Conservation (phyloP, 495 filamentous ascomycete genomes). For the Viridothelium virens region DNA sequence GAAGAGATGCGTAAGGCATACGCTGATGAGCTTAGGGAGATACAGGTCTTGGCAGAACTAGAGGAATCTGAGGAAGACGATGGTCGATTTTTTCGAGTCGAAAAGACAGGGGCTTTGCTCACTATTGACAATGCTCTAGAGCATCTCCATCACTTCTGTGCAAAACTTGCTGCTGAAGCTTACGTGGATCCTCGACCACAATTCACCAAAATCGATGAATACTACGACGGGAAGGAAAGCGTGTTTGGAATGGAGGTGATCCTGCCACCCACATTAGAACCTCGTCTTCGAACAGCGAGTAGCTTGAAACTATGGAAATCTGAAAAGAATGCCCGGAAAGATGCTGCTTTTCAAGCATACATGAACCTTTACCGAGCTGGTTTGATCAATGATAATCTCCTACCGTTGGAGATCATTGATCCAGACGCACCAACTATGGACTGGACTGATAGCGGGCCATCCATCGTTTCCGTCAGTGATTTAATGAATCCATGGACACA, state of each 20-base stretch:
- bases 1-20: constrained; percentile 65
- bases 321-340: constrained; percentile 68
- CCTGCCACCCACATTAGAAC: constrained; percentile 63
- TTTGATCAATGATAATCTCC: constrained; percentile 69
- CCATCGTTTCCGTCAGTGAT: neutral
- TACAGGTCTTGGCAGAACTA: constrained; percentile 39
- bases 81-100: constrained; percentile 42
- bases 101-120: constrained; percentile 59
- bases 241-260: constrained; percentile 51
- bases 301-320: constrained; percentile 55
- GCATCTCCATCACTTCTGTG: constrained; percentile 81
- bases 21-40: constrained; percentile 56
- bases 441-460: constrained; percentile 5
- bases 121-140: constrained; percentile 61
- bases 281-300: constrained; percentile 48
- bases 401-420: constrained; percentile 48
- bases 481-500: constrained; percentile 12
- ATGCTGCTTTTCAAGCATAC: constrained; percentile 81
- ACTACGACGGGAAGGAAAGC: constrained; percentile 15
- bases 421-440: neutral
- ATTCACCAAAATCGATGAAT: constrained; percentile 38
- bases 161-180: constrained; percentile 46
- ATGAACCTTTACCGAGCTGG: constrained; percentile 58
- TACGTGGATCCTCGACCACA: constrained; percentile 49
- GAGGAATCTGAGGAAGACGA: constrained; percentile 47